Evolutionary conservation across 139 green algal genomes (phyloP).

Genomic region (Tetraselmis chui): DNA sequence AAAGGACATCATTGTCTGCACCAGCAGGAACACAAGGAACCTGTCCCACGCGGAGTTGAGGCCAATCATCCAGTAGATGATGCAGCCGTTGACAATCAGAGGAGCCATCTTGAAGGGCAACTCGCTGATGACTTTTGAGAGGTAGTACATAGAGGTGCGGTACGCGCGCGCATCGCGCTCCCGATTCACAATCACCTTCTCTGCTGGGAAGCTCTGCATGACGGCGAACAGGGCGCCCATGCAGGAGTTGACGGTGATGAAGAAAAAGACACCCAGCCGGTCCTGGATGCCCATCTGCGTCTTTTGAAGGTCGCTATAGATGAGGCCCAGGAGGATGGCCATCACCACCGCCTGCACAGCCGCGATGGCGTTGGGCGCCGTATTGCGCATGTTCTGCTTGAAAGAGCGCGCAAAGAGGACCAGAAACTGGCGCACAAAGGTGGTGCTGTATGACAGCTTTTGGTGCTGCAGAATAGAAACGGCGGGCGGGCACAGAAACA

Average conservation of each 20-base stretch:
- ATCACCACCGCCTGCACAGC: constrained; percentile 21
- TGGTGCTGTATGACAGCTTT: not conserved
- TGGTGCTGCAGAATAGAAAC: not conserved
- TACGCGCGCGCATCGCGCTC: constrained; percentile 42
- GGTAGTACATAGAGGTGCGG: constrained; percentile 44
- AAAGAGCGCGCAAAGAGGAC: constrained; percentile 21
- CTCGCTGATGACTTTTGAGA: constrained; percentile 36
- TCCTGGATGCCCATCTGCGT: constrained; percentile 53
- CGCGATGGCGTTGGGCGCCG: constrained; percentile 16
- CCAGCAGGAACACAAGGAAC: constrained; percentile 43
- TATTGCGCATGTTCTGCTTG: constrained; percentile 20
- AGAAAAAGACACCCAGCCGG: constrained; percentile 49
- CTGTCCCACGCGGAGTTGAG: constrained; percentile 34
- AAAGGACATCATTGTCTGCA: constrained; percentile 31
- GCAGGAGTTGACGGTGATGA: constrained; percentile 20
- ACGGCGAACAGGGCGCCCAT: constrained; percentile 25
- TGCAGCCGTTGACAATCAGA: constrained; percentile 25
- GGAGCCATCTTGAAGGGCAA: constrained; percentile 29
- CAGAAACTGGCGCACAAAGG: constrained; percentile 12
- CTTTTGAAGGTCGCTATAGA: constrained; percentile 34
- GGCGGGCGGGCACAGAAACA: no score
- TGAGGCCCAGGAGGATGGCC: constrained; percentile 29
- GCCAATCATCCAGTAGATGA: constrained; percentile 27
- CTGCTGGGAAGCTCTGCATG: constrained; percentile 32
- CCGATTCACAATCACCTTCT: constrained; percentile 29